Evolutionary conservation across 2,329 filamentous ascomycete species (phyloP).

Genomic region (Sclerotinia trifoliorum): DNA sequence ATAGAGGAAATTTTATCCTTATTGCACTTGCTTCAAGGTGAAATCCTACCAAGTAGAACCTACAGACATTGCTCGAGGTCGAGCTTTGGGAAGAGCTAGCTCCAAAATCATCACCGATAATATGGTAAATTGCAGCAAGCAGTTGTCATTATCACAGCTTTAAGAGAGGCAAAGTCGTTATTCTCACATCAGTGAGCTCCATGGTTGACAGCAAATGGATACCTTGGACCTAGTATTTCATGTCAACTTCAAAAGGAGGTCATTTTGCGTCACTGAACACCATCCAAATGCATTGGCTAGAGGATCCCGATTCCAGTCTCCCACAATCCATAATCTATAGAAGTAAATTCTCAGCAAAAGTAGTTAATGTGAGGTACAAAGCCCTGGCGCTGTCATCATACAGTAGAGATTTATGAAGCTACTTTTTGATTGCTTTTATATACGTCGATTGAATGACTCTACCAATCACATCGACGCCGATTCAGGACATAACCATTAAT

Average conservation of each 20-base stretch:
- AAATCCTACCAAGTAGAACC: background rate
- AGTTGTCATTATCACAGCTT: too few relatives aligned
- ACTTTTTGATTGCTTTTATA: background rate
- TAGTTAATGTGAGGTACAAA: too few relatives aligned
- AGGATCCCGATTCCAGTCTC: too few relatives aligned
- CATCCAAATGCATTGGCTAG: too few relatives aligned
- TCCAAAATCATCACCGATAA: background rate
- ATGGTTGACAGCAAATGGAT: background rate
- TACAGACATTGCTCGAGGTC: background rate
- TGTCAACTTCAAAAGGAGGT: background rate
- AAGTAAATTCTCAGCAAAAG: too few relatives aligned
- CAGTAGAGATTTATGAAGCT: background rate
- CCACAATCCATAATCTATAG: too few relatives aligned
- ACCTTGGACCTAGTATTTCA: background rate
- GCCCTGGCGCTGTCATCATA: background rate
- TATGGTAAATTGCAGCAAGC: too few relatives aligned
- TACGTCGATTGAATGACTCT: background rate
- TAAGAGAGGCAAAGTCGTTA: background rate
- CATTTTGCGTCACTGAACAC: too few relatives aligned
- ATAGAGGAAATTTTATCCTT: background rate
- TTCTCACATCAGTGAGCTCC: background rate
- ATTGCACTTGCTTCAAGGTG: background rate
- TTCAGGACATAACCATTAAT: background rate
- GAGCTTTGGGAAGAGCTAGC: background rate
- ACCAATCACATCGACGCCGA: conserved; percentile 20